Base-by-base conservation (phyloP, 768 basidiomycete species). In the Tulasnella sp. region DNA sequence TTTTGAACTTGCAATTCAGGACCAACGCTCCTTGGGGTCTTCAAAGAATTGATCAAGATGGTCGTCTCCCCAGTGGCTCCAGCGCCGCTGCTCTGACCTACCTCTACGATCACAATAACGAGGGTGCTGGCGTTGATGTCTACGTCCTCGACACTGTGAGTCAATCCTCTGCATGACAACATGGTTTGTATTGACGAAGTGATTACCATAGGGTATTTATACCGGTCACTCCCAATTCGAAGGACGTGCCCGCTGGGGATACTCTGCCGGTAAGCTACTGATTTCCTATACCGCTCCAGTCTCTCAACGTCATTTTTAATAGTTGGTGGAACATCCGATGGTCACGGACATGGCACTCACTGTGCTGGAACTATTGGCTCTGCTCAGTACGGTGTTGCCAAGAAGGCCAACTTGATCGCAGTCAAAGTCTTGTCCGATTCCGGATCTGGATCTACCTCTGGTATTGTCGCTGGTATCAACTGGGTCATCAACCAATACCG, bases 161-260 rank as follows among this genome's bases (percentile, higher is more conserved):
- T 57, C 44, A 42, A 50, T 32, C n/a, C n/a, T n/a, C n/a, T n/a
- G n/a, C n/a, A n/a, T n/a, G n/a, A n/a, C n/a, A n/a, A n/a, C n/a
- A n/a, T n/a, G n/a, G n/a, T n/a, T 54, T 48, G 53, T 48, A 28
- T 67, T 56, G 63, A 73, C 53, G 72, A 70, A 54, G 56, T 72
- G 44, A 58, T 73, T 51, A 71, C 50, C 54, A 57, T 54, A 9
- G 7, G 56, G 56, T 8, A 45, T 57, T 33, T 43, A 41, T 13
- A 35, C 37, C 22, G 40, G 31, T 16, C 55, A 56, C 34, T 10
- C 35, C 12, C 34, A 48, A 12, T 56, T 54, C 34, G 52, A 16
- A 13, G 43, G 43, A 3, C 53, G 55, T 7, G 55, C 55, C 13
- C 10, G 20, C 9, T 56, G 43, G 29, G 41, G 53, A 13, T 42